Percentiles rank a stretch among this genome's conserved stretches.
Conservation (phyloP, 192 early-diverging fungal genomes). For the Linnemannia hyalina region DNA sequence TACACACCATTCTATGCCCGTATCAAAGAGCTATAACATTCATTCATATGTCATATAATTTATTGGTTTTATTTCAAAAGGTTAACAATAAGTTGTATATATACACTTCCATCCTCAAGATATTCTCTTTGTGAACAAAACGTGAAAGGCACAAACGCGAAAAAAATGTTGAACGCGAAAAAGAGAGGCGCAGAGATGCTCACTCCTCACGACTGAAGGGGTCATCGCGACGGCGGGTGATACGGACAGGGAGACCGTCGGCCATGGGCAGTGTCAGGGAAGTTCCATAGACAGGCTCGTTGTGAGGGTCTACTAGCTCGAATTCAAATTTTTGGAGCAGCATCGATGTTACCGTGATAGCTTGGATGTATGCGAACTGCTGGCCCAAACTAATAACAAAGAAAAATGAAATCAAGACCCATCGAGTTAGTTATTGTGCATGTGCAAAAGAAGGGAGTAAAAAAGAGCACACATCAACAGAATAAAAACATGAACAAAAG, state of each 20-base stretch:
- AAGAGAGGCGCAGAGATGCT: neutral
- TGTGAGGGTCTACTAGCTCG: constrained; percentile 29
- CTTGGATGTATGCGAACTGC: constrained; percentile 42
- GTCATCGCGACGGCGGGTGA: constrained; percentile 14
- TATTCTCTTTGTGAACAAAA: neutral
- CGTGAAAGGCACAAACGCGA: no score
- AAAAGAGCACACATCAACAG: neutral
- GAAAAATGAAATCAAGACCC: neutral
- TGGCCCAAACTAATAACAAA: constrained; percentile 19
- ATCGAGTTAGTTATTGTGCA: constrained; percentile 44
- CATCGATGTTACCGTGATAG: constrained; percentile 33
- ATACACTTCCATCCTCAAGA: neutral
- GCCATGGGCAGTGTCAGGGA: constrained; percentile 33
- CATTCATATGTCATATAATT: no score
- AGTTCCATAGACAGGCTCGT: constrained; percentile 13
- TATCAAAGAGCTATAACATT: no score
- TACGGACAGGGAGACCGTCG: constrained; percentile 28
- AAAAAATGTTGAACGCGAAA: neutral
- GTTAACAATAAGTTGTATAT: neutral
- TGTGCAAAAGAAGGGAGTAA: constrained; percentile 66
- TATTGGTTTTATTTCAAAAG: neutral
- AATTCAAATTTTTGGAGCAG: constrained; percentile 25
- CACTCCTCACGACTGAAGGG: neutral
- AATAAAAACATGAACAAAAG: neutral
- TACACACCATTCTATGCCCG: no score